Evolutionary conservation across 1,284 basidiomycete species (phyloP).

Genomic region (Afroboletus lepidellus): DNA sequence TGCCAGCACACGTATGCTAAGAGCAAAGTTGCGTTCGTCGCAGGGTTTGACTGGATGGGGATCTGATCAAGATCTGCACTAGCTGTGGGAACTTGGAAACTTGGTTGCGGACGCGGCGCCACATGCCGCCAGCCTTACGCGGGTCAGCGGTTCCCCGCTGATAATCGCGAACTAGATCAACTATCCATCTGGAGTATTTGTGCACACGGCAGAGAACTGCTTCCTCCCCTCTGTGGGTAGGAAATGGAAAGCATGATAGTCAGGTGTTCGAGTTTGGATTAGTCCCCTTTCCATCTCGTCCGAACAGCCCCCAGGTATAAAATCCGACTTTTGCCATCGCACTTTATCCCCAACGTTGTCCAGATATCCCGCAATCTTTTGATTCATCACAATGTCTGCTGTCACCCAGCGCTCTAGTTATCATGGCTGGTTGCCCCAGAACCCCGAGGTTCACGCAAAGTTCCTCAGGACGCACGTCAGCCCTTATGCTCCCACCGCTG

Average conservation of each 20-base stretch:
- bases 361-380: background rate
- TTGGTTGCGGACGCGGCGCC: background rate
- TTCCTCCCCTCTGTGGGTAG: background rate
- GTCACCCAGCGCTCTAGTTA: background rate
- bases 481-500: background rate
- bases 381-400: background rate
- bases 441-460: background rate
- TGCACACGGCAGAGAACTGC: background rate
- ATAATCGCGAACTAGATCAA: background rate
- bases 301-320: background rate
- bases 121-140: background rate
- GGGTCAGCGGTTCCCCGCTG: background rate
- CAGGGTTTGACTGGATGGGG: background rate
- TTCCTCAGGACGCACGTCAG: background rate
- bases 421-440: background rate
- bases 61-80: background rate
- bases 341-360: background rate
- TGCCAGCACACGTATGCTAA: no score
- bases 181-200: background rate
- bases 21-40: background rate
- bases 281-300: background rate
- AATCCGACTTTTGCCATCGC: background rate
- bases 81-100: background rate
- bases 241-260: background rate
- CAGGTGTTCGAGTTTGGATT: background rate